A percentile compares a stretch with the other conserved stretches of the same genome.
Conservation (phyloP, 2,329 filamentous ascomycete species). For the Lecanosticta acicola region DNA sequence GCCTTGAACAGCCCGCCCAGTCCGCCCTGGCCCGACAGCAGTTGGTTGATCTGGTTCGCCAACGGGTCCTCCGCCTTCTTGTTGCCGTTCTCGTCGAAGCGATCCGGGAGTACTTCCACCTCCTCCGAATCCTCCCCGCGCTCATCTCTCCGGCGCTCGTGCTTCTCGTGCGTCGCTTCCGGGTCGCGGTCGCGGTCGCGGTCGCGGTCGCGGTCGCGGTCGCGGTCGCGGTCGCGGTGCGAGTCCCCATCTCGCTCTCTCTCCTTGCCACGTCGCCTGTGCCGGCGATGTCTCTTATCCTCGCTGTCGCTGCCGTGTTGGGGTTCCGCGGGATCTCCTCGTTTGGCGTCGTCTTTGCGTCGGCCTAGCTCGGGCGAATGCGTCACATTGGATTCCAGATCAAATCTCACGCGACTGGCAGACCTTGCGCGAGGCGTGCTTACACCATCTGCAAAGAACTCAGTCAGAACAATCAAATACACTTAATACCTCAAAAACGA, state of each 20-base stretch:
- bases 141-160: slow-evolving; percentile 21
- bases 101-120: slow-evolving; percentile 33
- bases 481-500: slow-evolving; percentile 5
- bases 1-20: slow-evolving; percentile 26
- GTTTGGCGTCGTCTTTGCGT: slow-evolving; percentile 21
- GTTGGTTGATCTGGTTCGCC: slow-evolving; percentile 27
- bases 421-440: slow-evolving; percentile 22
- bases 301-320: slow-evolving; percentile 11
- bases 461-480: slow-evolving; percentile 5
- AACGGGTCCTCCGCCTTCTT: slow-evolving; percentile 27
- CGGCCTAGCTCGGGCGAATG: slow-evolving; percentile 25
- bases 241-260: slow-evolving; percentile 11
- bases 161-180: slow-evolving; percentile 24
- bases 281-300: slow-evolving; percentile 20
- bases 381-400: slow-evolving; percentile 28
- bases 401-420: slow-evolving; percentile 29
- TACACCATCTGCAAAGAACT: slow-evolving; percentile 26
- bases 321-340: slow-evolving; percentile 17
- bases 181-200: slow-evolving; percentile 10
- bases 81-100: slow-evolving; percentile 34
- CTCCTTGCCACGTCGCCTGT: slow-evolving; percentile 17
- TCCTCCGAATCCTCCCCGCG: slow-evolving; percentile 26
- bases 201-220: slow-evolving; percentile 9
- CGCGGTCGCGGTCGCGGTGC: slow-evolving; percentile 7
- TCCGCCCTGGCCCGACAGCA: slow-evolving; percentile 27